Percentiles rank a stretch among this genome's conserved stretches.
phyloP scores from a whole-genome alignment of 208 protist genomes.

The Leptomonas pyrrhocoris region DNA sequence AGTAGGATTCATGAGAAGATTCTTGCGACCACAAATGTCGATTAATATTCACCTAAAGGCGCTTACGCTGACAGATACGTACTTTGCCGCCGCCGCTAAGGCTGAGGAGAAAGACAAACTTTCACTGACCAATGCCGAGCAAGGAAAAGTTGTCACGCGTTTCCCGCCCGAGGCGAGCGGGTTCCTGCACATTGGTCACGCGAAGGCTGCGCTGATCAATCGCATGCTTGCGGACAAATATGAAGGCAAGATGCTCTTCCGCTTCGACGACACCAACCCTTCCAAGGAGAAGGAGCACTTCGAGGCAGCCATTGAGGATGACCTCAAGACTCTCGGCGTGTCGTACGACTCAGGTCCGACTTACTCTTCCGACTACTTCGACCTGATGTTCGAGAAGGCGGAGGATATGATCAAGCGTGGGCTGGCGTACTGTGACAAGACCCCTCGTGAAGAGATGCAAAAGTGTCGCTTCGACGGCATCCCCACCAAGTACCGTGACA shows the following conservation, averaged over 20 bases:
- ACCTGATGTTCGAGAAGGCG: conserved; percentile 90
- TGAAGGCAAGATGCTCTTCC: conserved; percentile 97
- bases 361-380: conserved; percentile 98
- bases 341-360: conserved; percentile 85
- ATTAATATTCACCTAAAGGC: conserved; percentile 78
- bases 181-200: conserved; percentile 98
- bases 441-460: conserved; percentile 94
- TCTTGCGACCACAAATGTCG: conserved; percentile 41
- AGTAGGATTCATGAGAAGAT: conserved; percentile 50
- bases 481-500: conserved; percentile 89
- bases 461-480: conserved; percentile 92
- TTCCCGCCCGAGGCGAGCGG: conserved; percentile 98
- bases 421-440: conserved; percentile 98
- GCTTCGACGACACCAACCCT: conserved; percentile 99
- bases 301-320: conserved; percentile 95
- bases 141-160: conserved; percentile 94
- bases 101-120: conserved; percentile 73
- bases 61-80: conserved; percentile 52
- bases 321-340: conserved; percentile 94
- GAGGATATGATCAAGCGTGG: conserved; percentile 92
- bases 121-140: conserved; percentile 71
- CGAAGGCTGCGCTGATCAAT: conserved; percentile 98
- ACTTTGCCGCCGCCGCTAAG: conserved; percentile 38
- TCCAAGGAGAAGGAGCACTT: conserved; percentile 97
- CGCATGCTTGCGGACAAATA: conserved; percentile 96